Percentiles rank a stretch among this genome's conserved stretches.
Evolutionary conservation across 768 basidiomycete genomes (phyloP).

Genomic region (Ramaria rubella): DNA sequence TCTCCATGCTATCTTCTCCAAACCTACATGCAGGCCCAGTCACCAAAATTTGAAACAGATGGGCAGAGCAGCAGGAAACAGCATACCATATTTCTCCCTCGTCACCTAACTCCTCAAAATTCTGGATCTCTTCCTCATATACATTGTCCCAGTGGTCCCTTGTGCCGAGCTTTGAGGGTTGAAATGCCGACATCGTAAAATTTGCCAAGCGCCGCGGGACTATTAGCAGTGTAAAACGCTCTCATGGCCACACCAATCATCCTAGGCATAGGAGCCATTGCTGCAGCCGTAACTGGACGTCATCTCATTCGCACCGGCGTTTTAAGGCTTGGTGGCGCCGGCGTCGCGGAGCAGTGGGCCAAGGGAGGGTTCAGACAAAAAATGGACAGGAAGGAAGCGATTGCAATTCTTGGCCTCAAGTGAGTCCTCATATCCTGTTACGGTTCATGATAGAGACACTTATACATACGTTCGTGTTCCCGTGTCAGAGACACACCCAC

Average conservation of each 20-base stretch:
- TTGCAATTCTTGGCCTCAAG: slow-evolving; percentile 89
- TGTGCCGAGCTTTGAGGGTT: slow-evolving; percentile 70
- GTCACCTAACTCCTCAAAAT: slow-evolving; percentile 73
- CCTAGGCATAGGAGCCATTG: slow-evolving; percentile 69
- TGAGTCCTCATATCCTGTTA: slow-evolving; percentile 35
- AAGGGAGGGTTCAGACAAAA: slow-evolving; percentile 93
- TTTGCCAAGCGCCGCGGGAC: not conserved
- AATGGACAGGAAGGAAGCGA: slow-evolving; percentile 95
- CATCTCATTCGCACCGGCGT: slow-evolving; percentile 59
- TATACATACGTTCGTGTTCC: not conserved
- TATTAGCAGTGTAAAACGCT: not conserved
- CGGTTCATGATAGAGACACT: not conserved
- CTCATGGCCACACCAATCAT: slow-evolving; percentile 75
- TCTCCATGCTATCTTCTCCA: slow-evolving; percentile 64
- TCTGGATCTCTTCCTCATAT: slow-evolving; percentile 62
- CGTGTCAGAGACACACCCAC: slow-evolving; percentile 66
- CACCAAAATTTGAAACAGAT: no score
- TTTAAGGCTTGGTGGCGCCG: slow-evolving; percentile 41
- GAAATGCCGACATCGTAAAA: slow-evolving; percentile 36
- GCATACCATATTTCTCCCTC: slow-evolving; percentile 78
- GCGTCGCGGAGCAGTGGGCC: slow-evolving; percentile 74
- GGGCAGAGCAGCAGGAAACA: not conserved
- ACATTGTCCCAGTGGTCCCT: slow-evolving; percentile 78
- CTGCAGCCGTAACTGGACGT: slow-evolving; percentile 69
- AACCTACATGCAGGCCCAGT: slow-evolving; percentile 49